phyloP scores from a whole-genome alignment of 164 flowering plant genomes.

The Tinospora cordifolia region DNA sequence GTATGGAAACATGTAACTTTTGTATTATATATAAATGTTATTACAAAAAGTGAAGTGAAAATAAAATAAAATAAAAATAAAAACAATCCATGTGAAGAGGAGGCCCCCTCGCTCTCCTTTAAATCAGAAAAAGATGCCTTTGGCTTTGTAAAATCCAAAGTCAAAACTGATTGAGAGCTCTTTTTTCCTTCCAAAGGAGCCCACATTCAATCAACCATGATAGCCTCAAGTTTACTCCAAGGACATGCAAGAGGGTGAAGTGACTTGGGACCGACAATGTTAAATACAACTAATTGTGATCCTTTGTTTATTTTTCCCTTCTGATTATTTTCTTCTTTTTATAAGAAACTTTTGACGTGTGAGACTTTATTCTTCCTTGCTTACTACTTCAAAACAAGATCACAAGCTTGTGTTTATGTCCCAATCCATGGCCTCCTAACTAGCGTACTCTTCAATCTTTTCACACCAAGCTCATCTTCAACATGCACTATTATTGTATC shows the following conservation, averaged over 20 bases:
- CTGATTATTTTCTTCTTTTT: background rate
- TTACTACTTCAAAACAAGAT: background rate
- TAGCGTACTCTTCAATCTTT: background rate
- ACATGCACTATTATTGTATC: background rate
- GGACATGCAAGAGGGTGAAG: background rate
- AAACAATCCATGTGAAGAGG: constrained; percentile 37
- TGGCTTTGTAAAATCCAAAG: constrained; percentile 2
- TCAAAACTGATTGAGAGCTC: constrained; percentile 9
- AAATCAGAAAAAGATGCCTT: constrained; percentile 3
- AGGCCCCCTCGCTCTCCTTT: constrained; percentile 3
- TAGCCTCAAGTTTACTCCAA: constrained; percentile 9
- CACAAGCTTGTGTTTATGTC: background rate
- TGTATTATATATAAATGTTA: background rate
- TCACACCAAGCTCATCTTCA: background rate
- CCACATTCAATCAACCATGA: constrained; percentile 4
- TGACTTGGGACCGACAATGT: constrained; percentile 1
- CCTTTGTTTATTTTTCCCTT: background rate
- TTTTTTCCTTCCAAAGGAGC: constrained; percentile 1
- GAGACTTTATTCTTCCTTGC: background rate
- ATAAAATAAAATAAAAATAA: background rate
- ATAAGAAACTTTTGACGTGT: background rate
- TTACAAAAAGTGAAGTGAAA: background rate
- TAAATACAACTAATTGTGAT: background rate
- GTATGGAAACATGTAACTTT: background rate
- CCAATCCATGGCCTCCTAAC: background rate